Evolutionary conservation across 2,329 filamentous ascomycete species (phyloP).

Genomic region (Teratosphaeriaceae sp.): DNA sequence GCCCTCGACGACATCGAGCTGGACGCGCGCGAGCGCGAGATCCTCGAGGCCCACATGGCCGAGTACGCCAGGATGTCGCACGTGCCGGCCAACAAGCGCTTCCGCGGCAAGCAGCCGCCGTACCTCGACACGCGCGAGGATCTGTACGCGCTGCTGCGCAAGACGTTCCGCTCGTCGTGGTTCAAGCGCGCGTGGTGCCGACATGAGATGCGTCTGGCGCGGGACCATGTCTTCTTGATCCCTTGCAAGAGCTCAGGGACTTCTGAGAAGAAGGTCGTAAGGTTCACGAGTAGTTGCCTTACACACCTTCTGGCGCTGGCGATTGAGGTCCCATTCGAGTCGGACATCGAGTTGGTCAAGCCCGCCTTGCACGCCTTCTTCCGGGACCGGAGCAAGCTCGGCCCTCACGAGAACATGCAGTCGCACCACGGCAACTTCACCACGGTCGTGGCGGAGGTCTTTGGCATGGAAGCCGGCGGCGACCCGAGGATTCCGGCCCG

Average conservation of each 20-base stretch:
- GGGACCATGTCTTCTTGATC: constrained; percentile 36
- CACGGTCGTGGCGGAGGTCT: constrained; percentile 32
- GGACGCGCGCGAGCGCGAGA: constrained; percentile 28
- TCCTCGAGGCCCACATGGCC: constrained; percentile 33
- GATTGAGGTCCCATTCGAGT: constrained; percentile 27
- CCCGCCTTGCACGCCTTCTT: constrained; percentile 30
- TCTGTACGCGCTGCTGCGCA: constrained; percentile 27
- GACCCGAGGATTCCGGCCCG: constrained; percentile 35
- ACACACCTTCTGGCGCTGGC: constrained; percentile 34
- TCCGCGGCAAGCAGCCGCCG: constrained; percentile 25
- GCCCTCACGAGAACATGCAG: constrained; percentile 14
- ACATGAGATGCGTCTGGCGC: constrained; percentile 38
- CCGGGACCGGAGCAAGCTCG: constrained; percentile 25
- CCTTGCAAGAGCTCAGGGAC: constrained; percentile 25
- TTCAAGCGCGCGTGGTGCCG: constrained; percentile 41
- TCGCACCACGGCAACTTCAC: constrained; percentile 29
- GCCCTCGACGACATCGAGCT: constrained; percentile 37
- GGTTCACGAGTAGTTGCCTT: constrained; percentile 37
- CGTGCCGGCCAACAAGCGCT: constrained; percentile 25
- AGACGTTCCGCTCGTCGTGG: constrained; percentile 36
- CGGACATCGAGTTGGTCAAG: constrained; percentile 26
- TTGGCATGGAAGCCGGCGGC: constrained; percentile 36
- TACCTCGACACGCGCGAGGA: constrained; percentile 27
- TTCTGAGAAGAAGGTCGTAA: constrained; percentile 22
- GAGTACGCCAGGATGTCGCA: constrained; percentile 29